These are phyloP conservation scores for Quercus mongolica DNA, from an alignment of 306 rosid species.

Conservation along the genomic window DNA sequence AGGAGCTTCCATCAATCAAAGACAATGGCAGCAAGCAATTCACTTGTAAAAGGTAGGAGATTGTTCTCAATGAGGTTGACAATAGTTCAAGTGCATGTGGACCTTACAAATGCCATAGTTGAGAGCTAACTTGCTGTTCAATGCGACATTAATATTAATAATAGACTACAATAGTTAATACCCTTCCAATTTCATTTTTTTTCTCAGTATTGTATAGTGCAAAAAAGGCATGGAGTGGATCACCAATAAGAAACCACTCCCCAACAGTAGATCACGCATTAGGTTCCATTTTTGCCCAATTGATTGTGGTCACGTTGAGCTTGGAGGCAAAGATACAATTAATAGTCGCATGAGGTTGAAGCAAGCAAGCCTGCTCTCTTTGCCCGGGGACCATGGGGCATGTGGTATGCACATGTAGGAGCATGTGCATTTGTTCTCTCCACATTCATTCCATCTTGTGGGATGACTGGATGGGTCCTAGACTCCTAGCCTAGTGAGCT, in stretches of 20 bases:
- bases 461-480: not conserved
- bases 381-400: constrained; percentile 14
- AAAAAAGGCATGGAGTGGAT: not conserved
- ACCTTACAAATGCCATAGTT: too few relatives aligned
- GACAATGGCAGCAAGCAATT: too few relatives aligned
- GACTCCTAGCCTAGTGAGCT: not conserved
- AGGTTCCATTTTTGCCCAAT: not conserved
- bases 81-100: too few relatives aligned
- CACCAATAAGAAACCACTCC: constrained; percentile 22
- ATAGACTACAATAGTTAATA: too few relatives aligned
- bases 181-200: not conserved
- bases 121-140: too few relatives aligned
- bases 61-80: too few relatives aligned
- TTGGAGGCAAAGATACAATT: constrained; percentile 38
- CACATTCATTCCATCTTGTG: not conserved
- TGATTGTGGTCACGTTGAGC: constrained; percentile 10
- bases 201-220: not conserved
- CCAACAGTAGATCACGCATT: not conserved
- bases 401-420: constrained; percentile 23
- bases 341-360: constrained; percentile 32
- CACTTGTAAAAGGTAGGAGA: too few relatives aligned
- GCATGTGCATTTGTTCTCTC: constrained; percentile 41
- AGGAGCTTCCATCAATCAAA: too few relatives aligned
- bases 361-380: constrained; percentile 12
- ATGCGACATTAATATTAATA: too few relatives aligned